Percentiles rank a stretch among this genome's conserved stretches.
phyloP scores from a whole-genome alignment of 106 monocot species.

The Platanthera zijinensis region DNA sequence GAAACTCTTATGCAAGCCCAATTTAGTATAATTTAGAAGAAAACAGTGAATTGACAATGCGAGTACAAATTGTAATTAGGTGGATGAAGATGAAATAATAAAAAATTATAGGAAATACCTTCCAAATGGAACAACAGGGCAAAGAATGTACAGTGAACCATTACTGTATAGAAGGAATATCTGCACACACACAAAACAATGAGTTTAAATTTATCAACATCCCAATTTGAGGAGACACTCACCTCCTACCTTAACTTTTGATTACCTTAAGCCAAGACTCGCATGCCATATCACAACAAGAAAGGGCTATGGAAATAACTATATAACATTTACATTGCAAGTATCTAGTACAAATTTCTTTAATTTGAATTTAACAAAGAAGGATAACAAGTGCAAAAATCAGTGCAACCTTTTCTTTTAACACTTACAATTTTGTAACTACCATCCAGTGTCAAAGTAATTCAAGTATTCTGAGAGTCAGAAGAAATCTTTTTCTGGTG shows the following conservation, averaged over 20 bases:
- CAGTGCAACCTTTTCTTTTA: neutral
- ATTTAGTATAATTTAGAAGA: neutral
- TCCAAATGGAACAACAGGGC: conserved; percentile 94
- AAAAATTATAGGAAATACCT: conserved; percentile 38
- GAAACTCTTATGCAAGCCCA: neutral
- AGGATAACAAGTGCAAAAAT: neutral
- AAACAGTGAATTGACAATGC: neutral
- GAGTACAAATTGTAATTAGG: neutral
- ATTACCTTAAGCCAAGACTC: neutral
- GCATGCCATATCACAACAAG: neutral
- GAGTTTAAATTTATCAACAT: neutral
- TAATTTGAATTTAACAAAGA: neutral
- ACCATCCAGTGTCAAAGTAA: neutral
- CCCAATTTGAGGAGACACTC: neutral
- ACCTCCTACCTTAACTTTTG: neutral
- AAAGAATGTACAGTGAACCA: conserved; percentile 78
- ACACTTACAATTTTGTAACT: neutral
- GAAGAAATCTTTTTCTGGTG: neutral
- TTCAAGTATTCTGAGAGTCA: neutral
- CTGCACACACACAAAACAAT: conserved; percentile 25
- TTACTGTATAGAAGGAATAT: conserved; percentile 86
- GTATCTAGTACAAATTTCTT: neutral
- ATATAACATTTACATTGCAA: neutral
- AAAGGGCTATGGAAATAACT: neutral
- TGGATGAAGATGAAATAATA: neutral